Conservation (phyloP, 495 filamentous ascomycete species). For the Annulohypoxylon stygium region DNA sequence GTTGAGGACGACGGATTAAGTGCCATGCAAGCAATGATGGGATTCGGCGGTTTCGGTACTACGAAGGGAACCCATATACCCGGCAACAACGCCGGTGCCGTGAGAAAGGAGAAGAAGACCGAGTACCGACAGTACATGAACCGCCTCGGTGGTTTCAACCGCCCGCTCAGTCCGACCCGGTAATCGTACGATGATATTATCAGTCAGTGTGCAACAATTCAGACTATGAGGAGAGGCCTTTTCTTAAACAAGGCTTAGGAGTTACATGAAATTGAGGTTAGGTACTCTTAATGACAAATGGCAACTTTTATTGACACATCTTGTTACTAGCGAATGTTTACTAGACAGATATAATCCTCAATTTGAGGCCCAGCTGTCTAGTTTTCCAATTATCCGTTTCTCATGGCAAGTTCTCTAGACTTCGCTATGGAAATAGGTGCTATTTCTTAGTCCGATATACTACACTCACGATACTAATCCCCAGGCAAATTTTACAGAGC, state of each 20-base stretch:
- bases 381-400: background rate
- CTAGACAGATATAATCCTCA: background rate
- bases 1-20: slow-evolving; percentile 75
- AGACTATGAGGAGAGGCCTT: background rate
- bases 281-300: slow-evolving; percentile 26
- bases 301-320: background rate
- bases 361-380: background rate
- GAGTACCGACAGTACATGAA: slow-evolving; percentile 99
- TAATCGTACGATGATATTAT: slow-evolving; percentile 30
- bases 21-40: slow-evolving; percentile 86
- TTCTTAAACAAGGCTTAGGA: background rate
- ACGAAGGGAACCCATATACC: slow-evolving; percentile 92
- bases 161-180: slow-evolving; percentile 75
- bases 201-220: background rate
- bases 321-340: background rate
- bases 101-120: slow-evolving; percentile 94
- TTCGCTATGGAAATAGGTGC: no score
- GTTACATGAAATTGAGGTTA: slow-evolving; percentile 16
- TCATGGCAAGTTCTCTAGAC: background rate
- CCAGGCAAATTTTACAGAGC: no score
- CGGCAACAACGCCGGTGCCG: slow-evolving; percentile 87
- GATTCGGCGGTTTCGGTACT: slow-evolving; percentile 84
- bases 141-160: slow-evolving; percentile 93
- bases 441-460: no score
- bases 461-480: no score